Base-by-base conservation (phyloP, 2,329 filamentous ascomycete species). In the Sarocladiaceae sp. region DNA sequence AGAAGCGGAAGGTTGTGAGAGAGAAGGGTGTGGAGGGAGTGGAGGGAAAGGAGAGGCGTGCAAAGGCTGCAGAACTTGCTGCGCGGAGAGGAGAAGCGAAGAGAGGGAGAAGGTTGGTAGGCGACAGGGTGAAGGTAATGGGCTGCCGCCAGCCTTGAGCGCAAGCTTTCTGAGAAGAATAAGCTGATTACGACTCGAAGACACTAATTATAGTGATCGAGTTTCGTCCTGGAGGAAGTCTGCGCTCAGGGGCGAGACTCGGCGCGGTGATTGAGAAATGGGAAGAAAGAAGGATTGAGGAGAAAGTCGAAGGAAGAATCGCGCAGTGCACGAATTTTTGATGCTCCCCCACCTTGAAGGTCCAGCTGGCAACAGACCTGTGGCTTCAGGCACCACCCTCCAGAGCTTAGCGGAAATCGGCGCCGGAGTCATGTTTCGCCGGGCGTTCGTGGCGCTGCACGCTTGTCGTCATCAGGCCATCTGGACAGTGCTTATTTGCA, bases 11-110 rank as follows among this genome's bases (percentile, higher is more conserved):
- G 75, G 71, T 31, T 42, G 36, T 51, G 70, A 74, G 71, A 62
- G 66, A 67, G 62, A 77, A 60, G 65, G 71, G 56, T 53, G 71
- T 71, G 69, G 75, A 70, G 76, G 73, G 67, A 74, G 73, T 17
- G 37, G 35, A 26, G 36, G 33, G 50, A 25, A 28, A 74, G 78
- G 73, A 75, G 54, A 39, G 23, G 72, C 63, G 66, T 68, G 67
- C 69, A 66, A 69, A 62, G 77, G 80, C 75, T 59, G 82, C 83
- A 87, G 83, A 77, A 74, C 84, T 81, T 76, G 83, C 83, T 86
- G 83, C 83, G 73, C 74, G 67, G 65, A 72, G 62, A 56, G 69
- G 58, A 79, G 80, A 82, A 84, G 74, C 63, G 76, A 82, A 82
- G 62, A 36, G 29, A 33, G 44, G 44, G 72, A 63, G 55, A 64